phyloP scores from a whole-genome alignment of 768 basidiomycete genomes.

The Tylopilus subfusipes region DNA sequence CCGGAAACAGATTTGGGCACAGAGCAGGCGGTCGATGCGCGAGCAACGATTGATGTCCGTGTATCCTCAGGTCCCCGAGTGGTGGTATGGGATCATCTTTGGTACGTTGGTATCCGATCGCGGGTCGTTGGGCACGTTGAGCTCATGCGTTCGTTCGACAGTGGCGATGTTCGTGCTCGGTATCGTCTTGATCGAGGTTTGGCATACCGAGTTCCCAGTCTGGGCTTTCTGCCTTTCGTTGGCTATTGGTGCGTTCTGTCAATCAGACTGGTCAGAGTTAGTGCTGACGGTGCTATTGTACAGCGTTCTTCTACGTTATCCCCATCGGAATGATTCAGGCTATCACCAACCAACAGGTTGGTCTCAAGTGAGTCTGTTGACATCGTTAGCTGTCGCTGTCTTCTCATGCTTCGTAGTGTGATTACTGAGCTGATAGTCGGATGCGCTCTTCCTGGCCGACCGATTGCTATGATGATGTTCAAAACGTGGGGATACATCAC shows the following conservation, averaged over 20 bases:
- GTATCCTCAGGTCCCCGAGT: conserved; percentile 58
- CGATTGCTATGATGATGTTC: conserved; percentile 80
- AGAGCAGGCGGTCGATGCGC: conserved; percentile 63
- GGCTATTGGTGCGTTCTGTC: conserved; percentile 22
- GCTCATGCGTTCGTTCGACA: neutral
- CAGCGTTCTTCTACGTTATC: conserved; percentile 60
- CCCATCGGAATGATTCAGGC: conserved; percentile 77
- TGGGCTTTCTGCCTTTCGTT: conserved; percentile 43
- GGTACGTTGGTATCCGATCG: conserved; percentile 7
- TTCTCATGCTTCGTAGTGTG: conserved; percentile 35
- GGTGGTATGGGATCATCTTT: conserved; percentile 48
- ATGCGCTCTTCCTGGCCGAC: conserved; percentile 51
- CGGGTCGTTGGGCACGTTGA: neutral
- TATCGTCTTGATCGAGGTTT: conserved; percentile 54
- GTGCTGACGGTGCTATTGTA: neutral
- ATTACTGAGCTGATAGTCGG: conserved; percentile 74
- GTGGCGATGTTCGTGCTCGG: conserved; percentile 57
- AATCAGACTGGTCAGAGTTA: too few relatives aligned
- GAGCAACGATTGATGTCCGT: conserved; percentile 65
- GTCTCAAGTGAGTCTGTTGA: conserved; percentile 36
- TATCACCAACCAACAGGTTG: conserved; percentile 77
- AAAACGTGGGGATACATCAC: conserved; percentile 72
- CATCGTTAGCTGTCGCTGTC: neutral
- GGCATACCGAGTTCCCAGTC: conserved; percentile 48
- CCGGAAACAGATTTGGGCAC: conserved; percentile 74